phyloP scores from a whole-genome alignment of 805 yeast genomes.

The Wickerhamiella australiensis region DNA sequence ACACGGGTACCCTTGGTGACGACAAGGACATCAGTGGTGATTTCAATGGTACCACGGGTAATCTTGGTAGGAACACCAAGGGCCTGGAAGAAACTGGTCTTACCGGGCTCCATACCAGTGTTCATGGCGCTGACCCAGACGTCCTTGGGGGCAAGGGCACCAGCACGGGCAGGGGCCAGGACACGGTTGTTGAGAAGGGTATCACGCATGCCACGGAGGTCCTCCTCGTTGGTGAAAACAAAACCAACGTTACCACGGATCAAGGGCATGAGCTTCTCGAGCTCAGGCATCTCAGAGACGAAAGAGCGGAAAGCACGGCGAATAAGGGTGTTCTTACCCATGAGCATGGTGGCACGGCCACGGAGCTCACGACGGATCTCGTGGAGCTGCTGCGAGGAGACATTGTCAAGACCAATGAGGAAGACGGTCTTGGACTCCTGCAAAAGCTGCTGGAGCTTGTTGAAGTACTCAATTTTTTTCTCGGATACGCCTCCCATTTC shows the following conservation, averaged over 20 bases:
- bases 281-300: slow-evolving; percentile 87
- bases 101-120: slow-evolving; percentile 99
- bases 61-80: slow-evolving; percentile 99
- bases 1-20: slow-evolving; percentile 76
- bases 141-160: slow-evolving; percentile 97
- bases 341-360: slow-evolving; percentile 86
- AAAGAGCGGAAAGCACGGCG: slow-evolving; percentile 99
- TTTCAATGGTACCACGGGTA: slow-evolving; percentile 99
- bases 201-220: slow-evolving; percentile 87
- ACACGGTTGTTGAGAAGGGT: slow-evolving; percentile 81
- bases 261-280: slow-evolving; percentile 87
- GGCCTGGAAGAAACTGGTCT: slow-evolving; percentile 99
- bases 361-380: slow-evolving; percentile 96
- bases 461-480: slow-evolving; percentile 90
- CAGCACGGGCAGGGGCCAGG: slow-evolving; percentile 99
- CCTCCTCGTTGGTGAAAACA: slow-evolving; percentile 91
- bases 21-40: slow-evolving; percentile 92
- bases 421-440: slow-evolving; percentile 97
- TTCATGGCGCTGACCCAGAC: slow-evolving; percentile 98
- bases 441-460: slow-evolving; percentile 86
- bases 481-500: slow-evolving; percentile 99
- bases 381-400: slow-evolving; percentile 99
- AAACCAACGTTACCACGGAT: slow-evolving; percentile 99
- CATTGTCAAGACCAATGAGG: slow-evolving; percentile 99
- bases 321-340: slow-evolving; percentile 99